Percentiles rank a stretch among this genome's conserved stretches.
Conservation (phyloP, 2,329 filamentous ascomycete genomes). For the Gyromitra esculenta region DNA sequence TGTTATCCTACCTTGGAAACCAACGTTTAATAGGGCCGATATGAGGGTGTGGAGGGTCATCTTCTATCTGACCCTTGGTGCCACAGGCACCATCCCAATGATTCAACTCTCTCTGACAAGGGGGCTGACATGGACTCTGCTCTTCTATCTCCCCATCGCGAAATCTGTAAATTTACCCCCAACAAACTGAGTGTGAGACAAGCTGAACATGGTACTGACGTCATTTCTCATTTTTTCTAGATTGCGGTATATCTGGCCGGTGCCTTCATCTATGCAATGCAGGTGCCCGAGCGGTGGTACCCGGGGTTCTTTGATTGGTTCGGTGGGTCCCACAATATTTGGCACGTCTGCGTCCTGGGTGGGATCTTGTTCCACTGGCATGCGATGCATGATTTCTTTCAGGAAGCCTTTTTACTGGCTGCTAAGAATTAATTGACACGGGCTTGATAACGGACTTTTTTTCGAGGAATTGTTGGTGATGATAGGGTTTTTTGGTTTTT, state of each 20-base stretch:
- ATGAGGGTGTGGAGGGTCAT: conserved; percentile 92
- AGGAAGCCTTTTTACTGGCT: conserved; percentile 76
- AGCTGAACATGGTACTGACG: conserved; percentile 9
- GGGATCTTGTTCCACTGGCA: conserved; percentile 97
- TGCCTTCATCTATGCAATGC: conserved; percentile 87
- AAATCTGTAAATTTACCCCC: conserved; percentile 72
- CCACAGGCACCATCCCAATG: conserved; percentile 89
- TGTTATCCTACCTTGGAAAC: conserved; percentile 94
- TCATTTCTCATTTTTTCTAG: conserved; percentile 8
- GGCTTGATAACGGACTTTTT: not conserved
- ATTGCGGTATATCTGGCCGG: conserved; percentile 81
- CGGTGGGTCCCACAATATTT: conserved; percentile 95
- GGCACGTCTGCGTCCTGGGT: conserved; percentile 92
- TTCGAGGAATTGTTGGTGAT: not conserved
- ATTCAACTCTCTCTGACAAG: conserved; percentile 82
- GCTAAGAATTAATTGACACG: conserved; percentile 14
- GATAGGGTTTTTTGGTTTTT: not conserved
- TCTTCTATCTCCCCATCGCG: conserved; percentile 86
- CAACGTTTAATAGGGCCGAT: conserved; percentile 88
- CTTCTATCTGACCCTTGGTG: conserved; percentile 87
- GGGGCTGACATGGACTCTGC: conserved; percentile 80
- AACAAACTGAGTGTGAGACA: not conserved
- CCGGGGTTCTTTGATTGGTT: conserved; percentile 95
- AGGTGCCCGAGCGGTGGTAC: conserved; percentile 90
- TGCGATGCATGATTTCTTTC: conserved; percentile 95